Percentiles rank a stretch among this genome's conserved stretches.
Evolutionary conservation across 2,329 filamentous ascomycete genomes (phyloP).

Genomic region (Phoma sp.): DNA sequence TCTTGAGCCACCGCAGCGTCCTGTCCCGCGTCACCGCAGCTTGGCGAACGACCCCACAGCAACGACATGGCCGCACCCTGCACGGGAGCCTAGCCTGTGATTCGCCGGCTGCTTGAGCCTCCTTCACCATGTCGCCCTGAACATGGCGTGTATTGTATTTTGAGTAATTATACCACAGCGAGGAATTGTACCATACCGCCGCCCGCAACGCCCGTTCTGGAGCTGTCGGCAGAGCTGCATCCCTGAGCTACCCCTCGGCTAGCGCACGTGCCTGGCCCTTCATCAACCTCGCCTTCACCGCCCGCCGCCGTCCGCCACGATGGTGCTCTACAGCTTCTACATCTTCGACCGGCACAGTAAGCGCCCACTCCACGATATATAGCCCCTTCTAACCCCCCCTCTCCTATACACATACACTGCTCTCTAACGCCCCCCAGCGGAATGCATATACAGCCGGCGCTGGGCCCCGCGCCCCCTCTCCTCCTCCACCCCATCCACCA

Average conservation of each 20-base stretch:
- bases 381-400: too few species aligned
- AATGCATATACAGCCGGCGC: conserved; percentile 93
- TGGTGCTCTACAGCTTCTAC: conserved; percentile 98
- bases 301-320: conserved; percentile 49
- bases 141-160: neutral
- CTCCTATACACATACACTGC: too few species aligned
- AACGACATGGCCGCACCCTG: neutral
- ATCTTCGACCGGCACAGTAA: conserved; percentile 98
- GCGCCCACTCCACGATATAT: too few species aligned
- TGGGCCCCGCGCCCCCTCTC: conserved; percentile 70
- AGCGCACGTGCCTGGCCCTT: conserved; percentile 11
- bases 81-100: neutral
- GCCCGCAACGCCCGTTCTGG: too few species aligned
- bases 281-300: conserved; percentile 3
- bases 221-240: conserved; percentile 4
- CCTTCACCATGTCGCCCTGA: neutral
- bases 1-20: conserved; percentile 7
- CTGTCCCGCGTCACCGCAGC: neutral
- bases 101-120: conserved; percentile 2
- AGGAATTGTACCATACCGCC: too few species aligned
- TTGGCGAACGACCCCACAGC: neutral
- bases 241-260: conserved; percentile 14
- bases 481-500: conserved; percentile 27
- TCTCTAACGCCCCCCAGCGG: conserved; percentile 67
- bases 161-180: too few species aligned